Evolutionary conservation across 345 rosid genomes (phyloP).

Genomic region (Camelina hispida): DNA sequence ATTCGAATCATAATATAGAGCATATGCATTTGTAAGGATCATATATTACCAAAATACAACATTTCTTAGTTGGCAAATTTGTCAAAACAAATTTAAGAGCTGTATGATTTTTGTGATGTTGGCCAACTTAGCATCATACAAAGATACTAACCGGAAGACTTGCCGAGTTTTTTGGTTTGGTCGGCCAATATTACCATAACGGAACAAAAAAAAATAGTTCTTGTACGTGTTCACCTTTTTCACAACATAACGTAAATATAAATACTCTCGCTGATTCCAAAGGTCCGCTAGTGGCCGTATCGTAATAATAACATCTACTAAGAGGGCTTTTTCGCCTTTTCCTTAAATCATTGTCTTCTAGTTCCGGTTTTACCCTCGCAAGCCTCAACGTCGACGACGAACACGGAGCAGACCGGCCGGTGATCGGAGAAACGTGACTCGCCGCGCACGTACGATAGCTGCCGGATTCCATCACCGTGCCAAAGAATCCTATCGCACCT

Average conservation of each 20-base stretch:
- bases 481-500: constrained; percentile 98
- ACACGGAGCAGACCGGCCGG: constrained; percentile 75
- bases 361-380: constrained; percentile 45
- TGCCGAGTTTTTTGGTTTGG: constrained; percentile 34
- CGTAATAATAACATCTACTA: constrained; percentile 6
- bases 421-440: constrained; percentile 91
- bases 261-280: not conserved
- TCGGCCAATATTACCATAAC: constrained; percentile 24
- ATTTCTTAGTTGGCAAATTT: constrained; percentile 26
- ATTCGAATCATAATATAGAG: not conserved
- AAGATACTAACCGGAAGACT: constrained; percentile 35
- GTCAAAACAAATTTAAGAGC: constrained; percentile 17
- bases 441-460: constrained; percentile 59
- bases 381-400: constrained; percentile 61
- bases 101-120: not conserved
- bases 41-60: not conserved
- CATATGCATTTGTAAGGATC: constrained; percentile 2
- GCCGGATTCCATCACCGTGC: constrained; percentile 74
- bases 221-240: constrained; percentile 7
- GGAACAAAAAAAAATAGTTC: not conserved
- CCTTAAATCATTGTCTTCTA: constrained; percentile 33
- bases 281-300: constrained; percentile 1
- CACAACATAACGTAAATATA: constrained; percentile 25
- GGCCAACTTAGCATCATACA: constrained; percentile 14
- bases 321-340: not conserved